Base-by-base conservation (phyloP, 2,329 filamentous ascomycete species). In the Aschersonia sp. region DNA sequence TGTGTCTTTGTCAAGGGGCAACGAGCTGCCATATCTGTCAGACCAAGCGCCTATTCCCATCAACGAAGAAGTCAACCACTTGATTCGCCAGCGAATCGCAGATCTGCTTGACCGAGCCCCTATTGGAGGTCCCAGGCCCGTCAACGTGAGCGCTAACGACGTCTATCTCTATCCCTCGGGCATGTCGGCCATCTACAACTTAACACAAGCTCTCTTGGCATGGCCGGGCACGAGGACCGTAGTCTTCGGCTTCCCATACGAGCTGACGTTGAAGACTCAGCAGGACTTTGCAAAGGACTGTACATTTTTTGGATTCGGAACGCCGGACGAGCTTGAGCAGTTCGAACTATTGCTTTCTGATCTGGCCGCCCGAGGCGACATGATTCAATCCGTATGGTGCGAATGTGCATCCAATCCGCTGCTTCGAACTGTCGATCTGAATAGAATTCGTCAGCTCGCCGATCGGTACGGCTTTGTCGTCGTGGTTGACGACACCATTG, bases 401-500 rank as follows among this genome's bases (percentile, higher is more conserved):
- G 42, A 43, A 31, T 43, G 42, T 22, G 42, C 42, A 3, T 43
- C 44, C 8, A 58, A 58, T 39, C 57, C 57, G 2, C 33, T 59
- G 10, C 51, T 58, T 7, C 49, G 45, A 6, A 53, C 51, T 7
- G 45, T 49, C 9, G 53, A 59, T 46, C 44, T 59, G 8, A 30
- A 44, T 6, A 49, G 51, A 32, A 40, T 59, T 2, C 49, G 48
- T n/a, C 11, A 12, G 10, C 47, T 55, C 4, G 53, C 62, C 6
- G 56, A 65, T 46, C 63, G 62, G 47, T 61, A 68, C 51, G 53
- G 54, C 31, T 62, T 69, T 50, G 54, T 63, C 30, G 43, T 69
- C 22, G 58, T 64, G 2, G 54, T 65, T 3, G 67, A 70, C 51
- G 68, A 71, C 42, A 70, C 67, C 0, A 54, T 67, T 42, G 64